These are phyloP conservation scores for Collybiopsis confluens DNA, from an alignment of 768 basidiomycete species.

Conservation along the genomic window DNA sequence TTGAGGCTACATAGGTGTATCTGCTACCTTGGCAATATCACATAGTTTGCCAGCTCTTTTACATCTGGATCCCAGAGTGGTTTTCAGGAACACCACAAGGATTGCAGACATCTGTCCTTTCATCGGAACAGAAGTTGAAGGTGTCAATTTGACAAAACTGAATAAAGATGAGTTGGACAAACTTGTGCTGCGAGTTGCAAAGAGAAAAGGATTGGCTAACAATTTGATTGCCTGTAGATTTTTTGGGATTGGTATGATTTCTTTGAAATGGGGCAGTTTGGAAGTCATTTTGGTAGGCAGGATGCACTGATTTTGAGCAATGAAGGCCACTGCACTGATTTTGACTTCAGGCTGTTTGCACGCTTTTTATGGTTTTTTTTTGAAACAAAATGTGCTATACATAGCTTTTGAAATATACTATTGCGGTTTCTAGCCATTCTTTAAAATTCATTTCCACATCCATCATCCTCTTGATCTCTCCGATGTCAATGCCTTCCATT, in stretches of 20 bases:
- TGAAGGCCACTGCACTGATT: neutral
- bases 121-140: conserved; percentile 53
- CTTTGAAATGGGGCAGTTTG: conserved; percentile 48
- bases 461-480: no score
- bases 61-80: conserved; percentile 46
- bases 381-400: no score
- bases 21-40: no score
- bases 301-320: neutral
- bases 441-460: no score
- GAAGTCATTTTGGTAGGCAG: conserved; percentile 39
- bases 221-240: conserved; percentile 18
- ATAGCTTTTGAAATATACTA: no score
- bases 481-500: no score
- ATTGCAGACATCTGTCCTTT: conserved; percentile 46
- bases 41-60: conserved; percentile 44
- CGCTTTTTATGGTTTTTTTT: no score
- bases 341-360: conserved; percentile 33
- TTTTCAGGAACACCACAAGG: conserved; percentile 41
- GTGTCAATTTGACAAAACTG: conserved; percentile 45
- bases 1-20: no score
- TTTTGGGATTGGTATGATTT: conserved; percentile 56
- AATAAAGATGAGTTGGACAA: conserved; percentile 42
- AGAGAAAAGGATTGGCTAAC: neutral
- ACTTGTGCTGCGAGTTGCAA: conserved; percentile 41
- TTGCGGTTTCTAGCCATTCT: no score